These are phyloP conservation scores for Plasmopara halstedii DNA, from an alignment of 352 stramenopile genomes.

Conservation along the genomic window DNA sequence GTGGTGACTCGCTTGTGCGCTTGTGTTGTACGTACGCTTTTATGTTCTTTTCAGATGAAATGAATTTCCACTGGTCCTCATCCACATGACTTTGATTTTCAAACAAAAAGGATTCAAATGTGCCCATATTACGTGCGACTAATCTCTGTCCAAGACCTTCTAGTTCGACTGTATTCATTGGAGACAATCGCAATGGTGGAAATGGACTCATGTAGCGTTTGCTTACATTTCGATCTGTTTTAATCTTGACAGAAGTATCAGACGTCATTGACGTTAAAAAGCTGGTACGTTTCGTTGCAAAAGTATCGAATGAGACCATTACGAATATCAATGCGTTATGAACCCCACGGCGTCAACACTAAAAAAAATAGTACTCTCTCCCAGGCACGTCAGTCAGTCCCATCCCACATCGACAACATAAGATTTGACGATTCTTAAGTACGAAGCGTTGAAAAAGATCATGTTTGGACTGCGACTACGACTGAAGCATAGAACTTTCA, in stretches of 20 bases:
- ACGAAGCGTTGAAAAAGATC: too few species aligned
- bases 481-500: too few species aligned
- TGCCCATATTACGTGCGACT: constrained; percentile 15
- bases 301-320: constrained; percentile 19
- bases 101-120: constrained; percentile 27
- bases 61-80: constrained; percentile 24
- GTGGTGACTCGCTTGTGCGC: neutral
- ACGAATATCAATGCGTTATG: constrained; percentile 14
- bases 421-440: too few species aligned
- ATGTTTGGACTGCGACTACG: too few species aligned
- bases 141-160: constrained; percentile 20
- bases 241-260: constrained; percentile 1
- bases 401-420: too few species aligned
- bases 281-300: constrained; percentile 5
- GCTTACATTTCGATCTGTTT: constrained; percentile 9
- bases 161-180: constrained; percentile 9
- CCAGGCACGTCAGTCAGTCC: constrained; percentile 26
- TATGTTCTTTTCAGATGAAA: constrained; percentile 20
- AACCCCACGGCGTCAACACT: neutral
- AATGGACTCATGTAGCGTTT: constrained; percentile 28
- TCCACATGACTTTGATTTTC: constrained; percentile 23
- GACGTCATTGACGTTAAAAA: neutral
- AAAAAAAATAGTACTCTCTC: too few species aligned
- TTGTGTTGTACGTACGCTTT: constrained; percentile 18
- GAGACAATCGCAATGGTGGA: constrained; percentile 23